Percentiles rank a stretch among this genome's conserved stretches.
Conservation (phyloP, 371 early-diverging fungal genomes). For the Apophysomyces trapeziformis region DNA sequence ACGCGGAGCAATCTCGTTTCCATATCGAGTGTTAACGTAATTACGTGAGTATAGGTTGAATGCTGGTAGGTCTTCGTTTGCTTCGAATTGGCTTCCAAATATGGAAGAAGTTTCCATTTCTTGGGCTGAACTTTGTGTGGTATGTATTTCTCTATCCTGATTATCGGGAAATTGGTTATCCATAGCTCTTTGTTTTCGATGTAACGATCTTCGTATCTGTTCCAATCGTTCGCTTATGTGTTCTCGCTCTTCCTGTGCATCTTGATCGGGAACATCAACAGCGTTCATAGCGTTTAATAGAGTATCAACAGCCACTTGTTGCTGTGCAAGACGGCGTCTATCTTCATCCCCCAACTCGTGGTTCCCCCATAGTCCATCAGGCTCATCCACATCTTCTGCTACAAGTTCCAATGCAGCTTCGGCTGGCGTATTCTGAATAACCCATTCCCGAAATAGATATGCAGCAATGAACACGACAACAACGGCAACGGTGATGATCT, state of each 20-base stretch:
- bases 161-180: slow-evolving; percentile 2
- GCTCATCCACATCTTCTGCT: slow-evolving; percentile 24
- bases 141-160: neutral
- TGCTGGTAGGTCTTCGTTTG: slow-evolving; percentile 14
- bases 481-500: slow-evolving; percentile 76
- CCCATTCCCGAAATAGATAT: slow-evolving; percentile 87
- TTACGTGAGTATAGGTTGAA: slow-evolving; percentile 13
- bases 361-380: slow-evolving; percentile 13
- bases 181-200: slow-evolving; percentile 8
- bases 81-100: neutral
- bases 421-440: slow-evolving; percentile 75
- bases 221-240: slow-evolving; percentile 15
- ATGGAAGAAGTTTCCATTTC: neutral
- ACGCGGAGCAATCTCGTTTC: neutral
- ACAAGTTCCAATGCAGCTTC: slow-evolving; percentile 30
- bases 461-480: slow-evolving; percentile 79
- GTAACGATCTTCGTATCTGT: slow-evolving; percentile 16
- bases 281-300: slow-evolving; percentile 15
- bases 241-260: slow-evolving; percentile 12
- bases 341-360: slow-evolving; percentile 7
- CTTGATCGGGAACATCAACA: slow-evolving; percentile 9
- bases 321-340: slow-evolving; percentile 10
- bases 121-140: neutral
- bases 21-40: neutral
- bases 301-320: slow-evolving; percentile 20